Evolutionary conservation across 1,284 basidiomycete genomes (phyloP).

Genomic region (Fistulinella cinereoalba): DNA sequence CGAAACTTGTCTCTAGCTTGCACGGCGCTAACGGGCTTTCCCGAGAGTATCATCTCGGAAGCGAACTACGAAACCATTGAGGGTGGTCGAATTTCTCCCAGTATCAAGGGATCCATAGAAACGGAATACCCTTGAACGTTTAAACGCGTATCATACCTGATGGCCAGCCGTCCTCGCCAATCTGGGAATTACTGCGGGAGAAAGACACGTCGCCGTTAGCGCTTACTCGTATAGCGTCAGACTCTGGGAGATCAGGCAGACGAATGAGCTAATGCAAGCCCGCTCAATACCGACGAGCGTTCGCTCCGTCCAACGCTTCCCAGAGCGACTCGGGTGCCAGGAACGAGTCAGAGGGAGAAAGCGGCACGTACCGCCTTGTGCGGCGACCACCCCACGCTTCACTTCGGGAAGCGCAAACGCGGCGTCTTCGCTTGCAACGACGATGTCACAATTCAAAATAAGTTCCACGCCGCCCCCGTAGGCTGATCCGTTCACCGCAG

Average conservation of each 20-base stretch:
- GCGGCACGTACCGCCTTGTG: constrained; percentile 61
- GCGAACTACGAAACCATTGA: constrained; percentile 50
- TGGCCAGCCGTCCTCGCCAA: constrained; percentile 61
- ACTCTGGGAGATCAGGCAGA: constrained; percentile 6
- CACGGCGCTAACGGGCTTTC: constrained; percentile 61
- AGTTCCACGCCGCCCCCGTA: constrained; percentile 83
- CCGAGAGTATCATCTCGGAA: constrained; percentile 74
- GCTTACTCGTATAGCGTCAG: constrained; percentile 5
- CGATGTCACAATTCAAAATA: constrained; percentile 78
- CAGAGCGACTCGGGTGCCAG: neutral
- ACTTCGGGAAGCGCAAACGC: constrained; percentile 82
- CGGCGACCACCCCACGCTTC: constrained; percentile 73
- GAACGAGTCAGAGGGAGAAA: neutral
- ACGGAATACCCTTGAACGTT: constrained; percentile 2
- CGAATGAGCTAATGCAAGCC: neutral
- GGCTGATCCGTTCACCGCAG: constrained; percentile 77
- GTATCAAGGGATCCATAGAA: constrained; percentile 29
- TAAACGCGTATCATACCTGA: constrained; percentile 46
- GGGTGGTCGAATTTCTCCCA: constrained; percentile 14
- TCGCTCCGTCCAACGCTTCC: no score
- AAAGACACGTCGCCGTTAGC: constrained; percentile 12
- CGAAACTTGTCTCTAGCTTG: constrained; percentile 71
- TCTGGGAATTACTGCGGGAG: constrained; percentile 56
- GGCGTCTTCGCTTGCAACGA: constrained; percentile 70
- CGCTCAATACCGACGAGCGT: neutral